Evolutionary conservation across 345 rosid genomes (phyloP).

Genomic region (Salix caprea): DNA sequence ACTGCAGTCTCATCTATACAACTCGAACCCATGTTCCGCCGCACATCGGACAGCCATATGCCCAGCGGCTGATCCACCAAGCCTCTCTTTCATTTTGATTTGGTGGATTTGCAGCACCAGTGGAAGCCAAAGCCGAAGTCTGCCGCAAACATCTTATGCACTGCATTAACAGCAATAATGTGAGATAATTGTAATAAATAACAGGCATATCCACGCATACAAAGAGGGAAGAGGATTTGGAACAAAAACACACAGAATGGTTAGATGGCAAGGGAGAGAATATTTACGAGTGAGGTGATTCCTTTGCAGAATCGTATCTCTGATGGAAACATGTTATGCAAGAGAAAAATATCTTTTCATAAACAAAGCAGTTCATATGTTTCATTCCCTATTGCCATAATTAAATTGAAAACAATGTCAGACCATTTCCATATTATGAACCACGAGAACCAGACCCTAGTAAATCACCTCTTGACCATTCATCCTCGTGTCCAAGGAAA

Average conservation of each 20-base stretch:
- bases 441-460: neutral
- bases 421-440: neutral
- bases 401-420: neutral
- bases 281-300: neutral
- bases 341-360: neutral
- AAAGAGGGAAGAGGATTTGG: neutral
- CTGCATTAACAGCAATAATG: constrained; percentile 34
- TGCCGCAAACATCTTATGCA: constrained; percentile 96
- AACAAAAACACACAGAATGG: neutral
- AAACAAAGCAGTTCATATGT: neutral
- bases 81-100: constrained; percentile 63
- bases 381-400: neutral
- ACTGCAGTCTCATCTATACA: constrained; percentile 36
- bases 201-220: neutral
- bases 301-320: neutral
- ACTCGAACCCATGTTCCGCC: constrained; percentile 98
- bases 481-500: neutral
- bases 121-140: constrained; percentile 84
- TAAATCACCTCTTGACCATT: neutral
- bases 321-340: neutral
- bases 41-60: constrained; percentile 93
- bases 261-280: neutral
- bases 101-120: constrained; percentile 44
- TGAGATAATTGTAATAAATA: neutral
- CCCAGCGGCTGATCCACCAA: constrained; percentile 99